Evolutionary conservation across 345 rosid genomes (phyloP).

Genomic region (Hibiscus mutabilis): DNA sequence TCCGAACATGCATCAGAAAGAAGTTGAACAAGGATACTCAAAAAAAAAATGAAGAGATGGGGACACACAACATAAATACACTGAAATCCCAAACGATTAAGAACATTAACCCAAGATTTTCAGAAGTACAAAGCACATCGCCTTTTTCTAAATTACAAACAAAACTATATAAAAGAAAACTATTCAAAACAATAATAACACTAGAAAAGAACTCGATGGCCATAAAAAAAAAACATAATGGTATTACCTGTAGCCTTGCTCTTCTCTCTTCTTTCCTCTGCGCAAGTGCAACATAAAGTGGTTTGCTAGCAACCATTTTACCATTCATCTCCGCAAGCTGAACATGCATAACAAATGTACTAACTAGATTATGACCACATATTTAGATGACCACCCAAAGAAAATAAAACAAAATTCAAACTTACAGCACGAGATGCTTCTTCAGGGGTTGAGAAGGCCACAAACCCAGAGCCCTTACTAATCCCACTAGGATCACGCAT

Average conservation of each 20-base stretch:
- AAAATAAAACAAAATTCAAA: not conserved
- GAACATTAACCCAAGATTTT: not conserved
- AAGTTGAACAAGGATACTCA: not conserved
- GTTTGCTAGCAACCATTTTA: too few species aligned
- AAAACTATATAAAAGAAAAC: not conserved
- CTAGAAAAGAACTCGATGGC: not conserved
- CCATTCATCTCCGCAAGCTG: too few species aligned
- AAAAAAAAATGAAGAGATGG: not conserved
- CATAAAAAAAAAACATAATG: too few species aligned
- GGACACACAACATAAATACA: not conserved
- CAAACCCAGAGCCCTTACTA: slow-evolving; percentile 94
- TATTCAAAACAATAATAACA: not conserved
- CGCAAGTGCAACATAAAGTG: too few species aligned
- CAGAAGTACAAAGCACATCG: not conserved
- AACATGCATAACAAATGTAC: slow-evolving; percentile 14
- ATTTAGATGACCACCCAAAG: not conserved
- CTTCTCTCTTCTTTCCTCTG: slow-evolving; percentile 70
- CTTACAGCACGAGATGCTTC: slow-evolving; percentile 94
- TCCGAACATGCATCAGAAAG: not conserved
- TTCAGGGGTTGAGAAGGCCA: slow-evolving; percentile 79
- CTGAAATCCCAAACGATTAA: not conserved
- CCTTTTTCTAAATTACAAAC: not conserved
- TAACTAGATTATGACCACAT: not conserved
- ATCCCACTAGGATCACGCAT: slow-evolving; percentile 85
- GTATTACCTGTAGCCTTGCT: slow-evolving; percentile 65